phyloP scores from a whole-genome alignment of 2,329 filamentous ascomycete genomes.

The Chaetomiaceae sp. region DNA sequence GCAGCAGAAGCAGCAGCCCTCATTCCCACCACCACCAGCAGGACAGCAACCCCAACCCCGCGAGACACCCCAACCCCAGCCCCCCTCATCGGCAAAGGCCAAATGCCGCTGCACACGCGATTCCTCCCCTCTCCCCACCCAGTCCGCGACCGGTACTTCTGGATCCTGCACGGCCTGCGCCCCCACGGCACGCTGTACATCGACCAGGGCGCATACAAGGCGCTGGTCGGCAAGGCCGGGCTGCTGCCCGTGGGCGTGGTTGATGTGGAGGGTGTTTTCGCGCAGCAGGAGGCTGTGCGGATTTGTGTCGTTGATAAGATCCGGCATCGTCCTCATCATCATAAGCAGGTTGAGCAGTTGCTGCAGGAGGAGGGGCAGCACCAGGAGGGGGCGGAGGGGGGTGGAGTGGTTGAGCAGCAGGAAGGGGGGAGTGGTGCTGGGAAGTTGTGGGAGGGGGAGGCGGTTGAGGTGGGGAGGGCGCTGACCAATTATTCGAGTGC shows the following conservation, averaged over 20 bases:
- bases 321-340: too few species aligned
- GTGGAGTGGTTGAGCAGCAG: not conserved
- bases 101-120: conserved; percentile 73
- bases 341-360: too few species aligned
- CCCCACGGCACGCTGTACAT: conserved; percentile 91
- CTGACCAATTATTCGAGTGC: conserved; percentile 87
- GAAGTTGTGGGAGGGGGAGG: conserved; percentile 45
- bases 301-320: conserved; percentile 80
- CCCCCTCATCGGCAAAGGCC: too few species aligned
- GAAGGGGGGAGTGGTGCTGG: conserved; percentile 31
- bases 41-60: too few species aligned
- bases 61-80: too few species aligned
- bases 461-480: conserved; percentile 76
- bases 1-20: conserved; percentile 33
- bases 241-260: conserved; percentile 88
- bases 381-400: not conserved
- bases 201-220: conserved; percentile 79
- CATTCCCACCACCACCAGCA: not conserved
- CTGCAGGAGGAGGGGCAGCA: too few species aligned
- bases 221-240: conserved; percentile 76
- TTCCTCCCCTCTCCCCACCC: conserved; percentile 82
- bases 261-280: conserved; percentile 82
- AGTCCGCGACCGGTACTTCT: conserved; percentile 92
- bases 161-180: conserved; percentile 87
- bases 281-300: conserved; percentile 86